phyloP scores from a whole-genome alignment of 179 eudicot species.

The Silene vulgaris region DNA sequence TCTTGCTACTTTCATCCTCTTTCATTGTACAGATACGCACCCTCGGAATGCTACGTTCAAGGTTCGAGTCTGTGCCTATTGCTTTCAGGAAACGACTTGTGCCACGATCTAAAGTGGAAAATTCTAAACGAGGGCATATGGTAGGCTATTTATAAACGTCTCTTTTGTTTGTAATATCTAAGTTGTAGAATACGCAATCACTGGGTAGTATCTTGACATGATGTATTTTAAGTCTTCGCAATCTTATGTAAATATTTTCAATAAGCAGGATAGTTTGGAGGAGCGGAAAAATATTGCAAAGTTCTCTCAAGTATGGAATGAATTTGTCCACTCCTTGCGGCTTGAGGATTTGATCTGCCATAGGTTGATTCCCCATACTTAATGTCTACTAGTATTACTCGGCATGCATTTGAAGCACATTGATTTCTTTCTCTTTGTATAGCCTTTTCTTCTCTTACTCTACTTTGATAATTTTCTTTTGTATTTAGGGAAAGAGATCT shows the following conservation, averaged over 20 bases:
- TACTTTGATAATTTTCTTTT: slow-evolving; percentile 18
- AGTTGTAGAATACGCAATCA: slow-evolving; percentile 7
- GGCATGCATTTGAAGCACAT: slow-evolving; percentile 1
- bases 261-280: slow-evolving; percentile 43
- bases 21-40: slow-evolving; percentile 61
- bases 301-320: slow-evolving; percentile 99
- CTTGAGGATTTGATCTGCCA: slow-evolving; percentile 85
- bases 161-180: slow-evolving; percentile 9
- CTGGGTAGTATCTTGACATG: slow-evolving; percentile 3
- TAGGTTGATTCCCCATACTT: slow-evolving; percentile 45
- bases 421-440: not conserved
- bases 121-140: slow-evolving; percentile 33
- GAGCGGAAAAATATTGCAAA: slow-evolving; percentile 70
- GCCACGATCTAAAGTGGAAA: slow-evolving; percentile 48
- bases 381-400: slow-evolving; percentile 9
- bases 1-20: slow-evolving; percentile 9
- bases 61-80: slow-evolving; percentile 83
- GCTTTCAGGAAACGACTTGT: slow-evolving; percentile 85
- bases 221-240: slow-evolving; percentile 1
- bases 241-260: slow-evolving; percentile 20
- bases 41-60: slow-evolving; percentile 93
- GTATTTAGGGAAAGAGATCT: slow-evolving; percentile 79
- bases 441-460: slow-evolving; percentile 5
- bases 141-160: slow-evolving; percentile 35
- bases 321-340: slow-evolving; percentile 75